A percentile compares a stretch with the other conserved stretches of the same genome.
Evolutionary conservation across 2,329 filamentous ascomycete species (phyloP).

Genomic region (Pseudopithomyces maydicus): DNA sequence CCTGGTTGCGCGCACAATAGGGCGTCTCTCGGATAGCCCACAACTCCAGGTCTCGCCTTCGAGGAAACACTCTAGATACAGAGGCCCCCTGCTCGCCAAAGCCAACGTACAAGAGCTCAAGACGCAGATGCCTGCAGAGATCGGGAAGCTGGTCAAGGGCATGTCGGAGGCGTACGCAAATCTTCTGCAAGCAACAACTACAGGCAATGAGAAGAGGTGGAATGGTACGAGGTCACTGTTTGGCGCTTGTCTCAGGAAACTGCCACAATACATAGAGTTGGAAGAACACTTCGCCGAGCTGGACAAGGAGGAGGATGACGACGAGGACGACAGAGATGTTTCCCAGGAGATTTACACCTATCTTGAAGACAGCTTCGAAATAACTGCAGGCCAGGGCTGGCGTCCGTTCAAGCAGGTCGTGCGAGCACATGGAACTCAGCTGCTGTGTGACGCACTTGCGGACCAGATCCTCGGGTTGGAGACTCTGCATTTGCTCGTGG

Average conservation of each 20-base stretch:
- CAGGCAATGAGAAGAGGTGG: conserved; percentile 24
- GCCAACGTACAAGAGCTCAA: conserved; percentile 23
- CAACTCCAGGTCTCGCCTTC: conserved; percentile 34
- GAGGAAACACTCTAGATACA: conserved; percentile 23
- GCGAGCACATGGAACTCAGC: conserved; percentile 46
- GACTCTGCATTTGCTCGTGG: conserved; percentile 30
- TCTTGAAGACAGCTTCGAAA: conserved; percentile 44
- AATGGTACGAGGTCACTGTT: conserved; percentile 46
- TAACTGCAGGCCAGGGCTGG: conserved; percentile 43
- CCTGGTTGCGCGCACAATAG: conserved; percentile 36
- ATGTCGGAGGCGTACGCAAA: conserved; percentile 40
- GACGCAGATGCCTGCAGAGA: conserved; percentile 26
- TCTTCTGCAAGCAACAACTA: conserved; percentile 39
- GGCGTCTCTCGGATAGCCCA: conserved; percentile 36
- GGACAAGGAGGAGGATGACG: conserved; percentile 33
- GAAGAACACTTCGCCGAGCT: conserved; percentile 45
- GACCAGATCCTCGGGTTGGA: conserved; percentile 36
- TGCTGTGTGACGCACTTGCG: conserved; percentile 44
- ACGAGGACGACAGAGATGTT: conserved; percentile 42
- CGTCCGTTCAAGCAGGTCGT: conserved; percentile 47
- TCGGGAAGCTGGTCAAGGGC: conserved; percentile 37
- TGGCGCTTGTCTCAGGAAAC: conserved; percentile 44
- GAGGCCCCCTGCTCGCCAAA: conserved; percentile 29
- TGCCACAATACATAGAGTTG: conserved; percentile 48
- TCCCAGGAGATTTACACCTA: conserved; percentile 47